Conservation (phyloP, 495 filamentous ascomycete species). For the Acidiella bohemica region DNA sequence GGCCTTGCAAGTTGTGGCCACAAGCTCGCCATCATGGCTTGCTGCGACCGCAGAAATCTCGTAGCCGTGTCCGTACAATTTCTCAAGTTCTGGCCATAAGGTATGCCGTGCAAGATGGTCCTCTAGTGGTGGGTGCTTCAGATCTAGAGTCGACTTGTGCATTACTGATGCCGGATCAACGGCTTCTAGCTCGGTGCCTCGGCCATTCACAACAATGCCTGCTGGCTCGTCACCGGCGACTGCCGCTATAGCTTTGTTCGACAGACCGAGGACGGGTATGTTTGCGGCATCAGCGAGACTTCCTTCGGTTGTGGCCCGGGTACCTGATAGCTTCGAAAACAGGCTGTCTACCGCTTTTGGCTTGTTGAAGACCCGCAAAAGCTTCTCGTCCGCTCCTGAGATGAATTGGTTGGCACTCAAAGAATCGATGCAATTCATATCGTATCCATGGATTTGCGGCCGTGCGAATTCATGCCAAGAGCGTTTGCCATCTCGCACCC, state of each 20-base stretch:
- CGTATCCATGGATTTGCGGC: conserved; percentile 96
- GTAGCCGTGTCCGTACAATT: conserved; percentile 97
- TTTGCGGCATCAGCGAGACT: conserved; percentile 72
- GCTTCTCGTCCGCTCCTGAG: conserved; percentile 95
- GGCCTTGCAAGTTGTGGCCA: conserved; percentile 91
- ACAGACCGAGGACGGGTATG: conserved; percentile 88
- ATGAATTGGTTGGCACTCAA: conserved; percentile 62
- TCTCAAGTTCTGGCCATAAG: conserved; percentile 90
- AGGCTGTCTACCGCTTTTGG: conserved; percentile 69
- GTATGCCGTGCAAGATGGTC: conserved; percentile 81
- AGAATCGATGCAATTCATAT: conserved; percentile 83
- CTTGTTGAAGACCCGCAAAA: conserved; percentile 86
- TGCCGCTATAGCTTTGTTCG: conserved; percentile 77
- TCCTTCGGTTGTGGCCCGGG: conserved; percentile 29
- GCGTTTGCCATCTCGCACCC: conserved; percentile 40
- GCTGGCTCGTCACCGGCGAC: conserved; percentile 39
- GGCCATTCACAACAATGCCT: conserved; percentile 5
- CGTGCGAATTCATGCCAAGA: conserved; percentile 94
- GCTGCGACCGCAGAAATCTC: conserved; percentile 86
- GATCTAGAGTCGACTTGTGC: conserved; percentile 32
- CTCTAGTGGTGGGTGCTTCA: conserved; percentile 67
- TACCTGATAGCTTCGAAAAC: conserved; percentile 53
- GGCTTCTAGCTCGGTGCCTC: conserved; percentile 15
- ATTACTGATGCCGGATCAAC: conserved; percentile 24
- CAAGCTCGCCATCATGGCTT: conserved; percentile 53